phyloP scores from a whole-genome alignment of 2,329 filamentous ascomycete genomes.

The Apiospora hydei region DNA sequence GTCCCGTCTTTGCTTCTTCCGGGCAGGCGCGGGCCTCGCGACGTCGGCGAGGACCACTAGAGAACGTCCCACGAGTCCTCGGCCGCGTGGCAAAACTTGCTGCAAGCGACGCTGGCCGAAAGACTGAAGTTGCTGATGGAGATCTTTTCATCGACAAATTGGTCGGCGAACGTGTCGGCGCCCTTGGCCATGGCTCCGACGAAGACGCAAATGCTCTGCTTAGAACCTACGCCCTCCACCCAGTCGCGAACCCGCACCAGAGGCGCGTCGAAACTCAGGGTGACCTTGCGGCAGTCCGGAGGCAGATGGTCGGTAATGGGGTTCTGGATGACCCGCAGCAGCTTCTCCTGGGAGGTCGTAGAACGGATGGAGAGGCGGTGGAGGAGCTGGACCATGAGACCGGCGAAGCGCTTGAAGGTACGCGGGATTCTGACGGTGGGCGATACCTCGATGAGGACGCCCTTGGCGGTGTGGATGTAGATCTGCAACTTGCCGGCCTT shows the following conservation, averaged over 20 bases:
- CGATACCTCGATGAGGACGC: constrained; percentile 96
- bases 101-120: constrained; percentile 96
- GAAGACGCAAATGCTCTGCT: constrained; percentile 97
- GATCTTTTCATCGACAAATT: constrained; percentile 95
- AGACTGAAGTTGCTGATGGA: constrained; percentile 98
- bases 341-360: constrained; percentile 95
- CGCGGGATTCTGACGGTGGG: constrained; percentile 97
- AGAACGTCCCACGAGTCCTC: constrained; percentile 96
- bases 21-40: background rate
- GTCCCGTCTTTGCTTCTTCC: constrained; percentile 35
- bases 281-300: constrained; percentile 97
- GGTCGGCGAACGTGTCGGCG: constrained; percentile 92
- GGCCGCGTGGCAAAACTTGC: constrained; percentile 98
- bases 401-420: constrained; percentile 98
- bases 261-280: constrained; percentile 90
- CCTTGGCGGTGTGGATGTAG: constrained; percentile 97
- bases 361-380: constrained; percentile 96
- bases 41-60: constrained; percentile 52
- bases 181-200: constrained; percentile 99
- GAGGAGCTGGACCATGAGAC: constrained; percentile 96
- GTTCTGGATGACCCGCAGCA: constrained; percentile 96
- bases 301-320: constrained; percentile 97
- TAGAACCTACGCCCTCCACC: constrained; percentile 76
- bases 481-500: constrained; percentile 98
- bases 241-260: constrained; percentile 91